Evolutionary conservation across 2,329 filamentous ascomycete genomes (phyloP), one percentile per base, ranked within the genome.

Genomic region (Emydomyces testavorans): DNA sequence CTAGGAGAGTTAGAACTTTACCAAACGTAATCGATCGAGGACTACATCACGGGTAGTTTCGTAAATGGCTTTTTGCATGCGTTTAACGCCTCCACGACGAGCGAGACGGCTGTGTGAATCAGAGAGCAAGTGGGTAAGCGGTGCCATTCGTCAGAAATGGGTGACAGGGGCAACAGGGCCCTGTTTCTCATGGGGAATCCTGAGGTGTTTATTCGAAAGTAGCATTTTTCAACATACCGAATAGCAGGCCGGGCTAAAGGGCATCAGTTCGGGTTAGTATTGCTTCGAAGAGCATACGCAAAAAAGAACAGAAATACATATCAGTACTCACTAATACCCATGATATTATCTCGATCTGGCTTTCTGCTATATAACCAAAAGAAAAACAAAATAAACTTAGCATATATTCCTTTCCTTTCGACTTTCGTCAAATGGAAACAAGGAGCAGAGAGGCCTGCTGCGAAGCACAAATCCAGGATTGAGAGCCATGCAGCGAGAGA

Each of bases 1-100:
- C n/a, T n/a, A n/a, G n/a, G n/a, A n/a, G n/a, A n/a, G n/a, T n/a
- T n/a, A n/a, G n/a, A n/a, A n/a, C n/a, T 54, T 42, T 46, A 65
- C 63, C 10, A 57, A 50, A 0, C 43, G 35, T 0, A 67, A 38
- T 0, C 58, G 51, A 0, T 52, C 42, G 11, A 52, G 51, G 0
- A 65, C 5, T 0, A 58, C 59, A 0, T 45, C 3, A 0, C 64
- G 54, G 2, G 58, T 52, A 0, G 59, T 56, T 0, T 60, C 46
- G 18, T 67, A 67, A 1, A 66, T 58, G 0, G 53, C 54, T 0
- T 21, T 41, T 4, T 61, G 57, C 0, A 67, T 66, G 0, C 64
- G 46, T 0, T 54, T 38, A 0, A 67, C 54, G 0, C 65, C 65
- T 0, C 61, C 65, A 3, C 64, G 60, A 1, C 65, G 63, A 2